Evolutionary conservation across 805 yeast genomes (phyloP).

Genomic region (Jamesozyma rosinii): DNA sequence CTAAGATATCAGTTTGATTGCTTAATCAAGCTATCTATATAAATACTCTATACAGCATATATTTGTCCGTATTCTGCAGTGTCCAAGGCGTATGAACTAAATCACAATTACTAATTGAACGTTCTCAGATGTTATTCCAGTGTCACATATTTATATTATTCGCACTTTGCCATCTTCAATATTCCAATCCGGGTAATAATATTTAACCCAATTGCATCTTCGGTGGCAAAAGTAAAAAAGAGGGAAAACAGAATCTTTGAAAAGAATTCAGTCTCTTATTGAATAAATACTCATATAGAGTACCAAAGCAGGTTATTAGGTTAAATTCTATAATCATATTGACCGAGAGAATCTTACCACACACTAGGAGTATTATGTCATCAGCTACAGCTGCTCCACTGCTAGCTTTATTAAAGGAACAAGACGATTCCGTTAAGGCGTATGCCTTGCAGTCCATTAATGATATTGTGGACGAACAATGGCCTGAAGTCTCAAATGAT

Average conservation of each 20-base stretch:
- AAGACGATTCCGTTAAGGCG: slow-evolving; percentile 64
- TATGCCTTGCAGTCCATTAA: slow-evolving; percentile 81
- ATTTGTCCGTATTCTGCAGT: too few relatives aligned
- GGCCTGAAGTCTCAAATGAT: slow-evolving; percentile 95
- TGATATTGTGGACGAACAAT: slow-evolving; percentile 74
- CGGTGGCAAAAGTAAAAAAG: slow-evolving; percentile 18
- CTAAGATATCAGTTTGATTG: slow-evolving; percentile 81
- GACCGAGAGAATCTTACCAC: background rate
- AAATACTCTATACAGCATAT: too few relatives aligned
- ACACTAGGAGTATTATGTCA: slow-evolving; percentile 27
- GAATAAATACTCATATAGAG: background rate
- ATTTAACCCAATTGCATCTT: too few relatives aligned
- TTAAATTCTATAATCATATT: background rate
- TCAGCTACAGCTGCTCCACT: slow-evolving; percentile 84
- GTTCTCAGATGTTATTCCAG: too few relatives aligned
- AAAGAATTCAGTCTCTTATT: background rate
- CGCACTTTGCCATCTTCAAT: too few relatives aligned
- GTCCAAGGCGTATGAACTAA: too few relatives aligned
- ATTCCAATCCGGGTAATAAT: too few relatives aligned
- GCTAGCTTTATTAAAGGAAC: slow-evolving; percentile 79
- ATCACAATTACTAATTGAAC: too few relatives aligned
- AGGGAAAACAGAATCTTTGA: slow-evolving; percentile 2
- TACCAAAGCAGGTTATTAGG: background rate
- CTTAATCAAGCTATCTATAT: slow-evolving; percentile 66
- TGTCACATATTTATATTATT: too few relatives aligned